Evolutionary conservation across 2,329 filamentous ascomycete genomes (phyloP).

Genomic region (Nectriaceae sp.): DNA sequence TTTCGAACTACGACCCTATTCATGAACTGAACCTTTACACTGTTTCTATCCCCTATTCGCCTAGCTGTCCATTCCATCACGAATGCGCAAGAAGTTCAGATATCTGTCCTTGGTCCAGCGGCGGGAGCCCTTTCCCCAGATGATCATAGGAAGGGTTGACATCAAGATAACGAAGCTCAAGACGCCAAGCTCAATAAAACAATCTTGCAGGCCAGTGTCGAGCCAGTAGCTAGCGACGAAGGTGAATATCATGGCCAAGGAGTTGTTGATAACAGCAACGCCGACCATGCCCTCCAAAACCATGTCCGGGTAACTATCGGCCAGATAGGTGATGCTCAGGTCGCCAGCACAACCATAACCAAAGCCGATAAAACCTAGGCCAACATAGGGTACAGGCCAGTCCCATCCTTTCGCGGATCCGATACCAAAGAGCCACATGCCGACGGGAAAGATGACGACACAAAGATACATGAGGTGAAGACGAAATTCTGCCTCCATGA

Average conservation of each 20-base stretch:
- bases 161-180: conserved; percentile 53
- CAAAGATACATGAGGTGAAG: conserved; percentile 53
- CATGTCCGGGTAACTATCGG: conserved; percentile 58
- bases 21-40: too few relatives aligned
- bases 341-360: conserved; percentile 61
- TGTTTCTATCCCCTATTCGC: too few relatives aligned
- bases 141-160: conserved; percentile 54
- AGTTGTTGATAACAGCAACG: conserved; percentile 59
- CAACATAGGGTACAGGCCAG: conserved; percentile 57
- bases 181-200: conserved; percentile 54
- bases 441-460: conserved; percentile 50
- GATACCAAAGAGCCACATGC: conserved; percentile 55
- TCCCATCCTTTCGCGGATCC: conserved; percentile 51
- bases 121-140: conserved; percentile 52
- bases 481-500: conserved; percentile 57
- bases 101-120: conserved; percentile 50
- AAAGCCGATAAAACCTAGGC: conserved; percentile 59
- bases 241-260: conserved; percentile 55
- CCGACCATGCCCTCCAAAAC: conserved; percentile 61
- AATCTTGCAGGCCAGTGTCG: conserved; percentile 45
- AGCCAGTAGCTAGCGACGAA: conserved; percentile 54
- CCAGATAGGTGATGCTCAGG: conserved; percentile 55
- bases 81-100: conserved; percentile 47
- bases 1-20: too few relatives aligned
- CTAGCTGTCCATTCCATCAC: conserved; percentile 41